phyloP scores from a whole-genome alignment of 345 rosid genomes.

The Angophora floribunda region DNA sequence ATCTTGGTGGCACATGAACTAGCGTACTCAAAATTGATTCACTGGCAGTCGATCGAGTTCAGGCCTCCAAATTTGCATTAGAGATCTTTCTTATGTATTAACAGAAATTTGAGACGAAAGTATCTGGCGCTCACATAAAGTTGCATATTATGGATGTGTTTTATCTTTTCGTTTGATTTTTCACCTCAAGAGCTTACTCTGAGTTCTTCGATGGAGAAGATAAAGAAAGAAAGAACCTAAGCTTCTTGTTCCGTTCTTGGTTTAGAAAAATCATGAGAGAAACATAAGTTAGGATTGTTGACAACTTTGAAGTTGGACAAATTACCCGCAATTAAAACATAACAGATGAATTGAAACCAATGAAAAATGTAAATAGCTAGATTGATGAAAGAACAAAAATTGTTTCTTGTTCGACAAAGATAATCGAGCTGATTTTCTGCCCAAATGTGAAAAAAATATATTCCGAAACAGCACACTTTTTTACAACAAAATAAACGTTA shows the following conservation, averaged over 20 bases:
- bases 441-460: no score
- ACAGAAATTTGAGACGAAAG: neutral
- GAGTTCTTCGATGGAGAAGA: no score
- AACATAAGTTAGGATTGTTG: neutral
- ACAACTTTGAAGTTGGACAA: neutral
- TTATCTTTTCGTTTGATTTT: no score
- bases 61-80: neutral
- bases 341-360: conserved; percentile 18
- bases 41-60: neutral
- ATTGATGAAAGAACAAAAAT: neutral
- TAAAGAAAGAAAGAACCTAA: no score
- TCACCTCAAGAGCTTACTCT: no score
- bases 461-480: no score
- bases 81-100: neutral
- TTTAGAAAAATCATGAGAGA: neutral
- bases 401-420: neutral
- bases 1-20: neutral
- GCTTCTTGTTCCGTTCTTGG: neutral
- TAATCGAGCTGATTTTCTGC: no score
- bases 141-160: no score
- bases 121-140: neutral
- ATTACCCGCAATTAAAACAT: conserved; percentile 22
- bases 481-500: no score
- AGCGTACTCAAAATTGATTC: neutral
- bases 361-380: no score